Base-by-base conservation (phyloP, 1,284 basidiomycete species). In the Psilocybe mexicana region DNA sequence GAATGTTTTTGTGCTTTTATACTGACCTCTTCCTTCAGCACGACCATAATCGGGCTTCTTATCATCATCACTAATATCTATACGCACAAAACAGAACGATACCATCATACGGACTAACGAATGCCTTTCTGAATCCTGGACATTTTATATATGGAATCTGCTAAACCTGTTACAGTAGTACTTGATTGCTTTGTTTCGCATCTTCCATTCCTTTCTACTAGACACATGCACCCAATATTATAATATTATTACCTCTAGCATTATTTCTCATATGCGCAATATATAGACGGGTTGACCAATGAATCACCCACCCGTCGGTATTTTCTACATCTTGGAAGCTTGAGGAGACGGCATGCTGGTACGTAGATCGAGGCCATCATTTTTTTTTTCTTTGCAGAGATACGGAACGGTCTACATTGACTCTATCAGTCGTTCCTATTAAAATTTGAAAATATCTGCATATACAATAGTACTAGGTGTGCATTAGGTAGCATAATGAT, bases 101-200 rank as follows among this genome's bases (percentile, higher is more conserved):
- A 49, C 46, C 55, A 46, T 46, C 56, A 57, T 44, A 61, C 47
- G 62, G 66, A 67, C 63, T 67, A 50, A 60, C 51, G 49, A 45
- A 33, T 8, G 30, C 48, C 59, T 56, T 18, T 63, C 59, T 59
- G 54, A 54, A 58, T 47, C 38, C 62, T 44, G 62, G 64, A 67
- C 65, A 57, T 63, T 52, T 65, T 68, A 64, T 64, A 65, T 67
- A 68, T 62, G 67, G 63, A 64, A 64, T 63, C 60, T 64, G 58
- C 61, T 64, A 64, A 62, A 61, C 55, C 57, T 67, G 65, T 66
- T 69, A 66, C 18, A 18, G 18, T 55, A 64, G 47, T 66, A 64
- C 55, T 47, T 59, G 55, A 43, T 63, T 60, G 55, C 59, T 61
- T 55, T 61, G 63, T 45, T 60, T 63, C 63, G 57, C 65, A 63